Evolutionary conservation across 768 basidiomycete species (phyloP), one percentile per base, ranked within the genome.

Genomic region (Tricholoma hemisulphureum): DNA sequence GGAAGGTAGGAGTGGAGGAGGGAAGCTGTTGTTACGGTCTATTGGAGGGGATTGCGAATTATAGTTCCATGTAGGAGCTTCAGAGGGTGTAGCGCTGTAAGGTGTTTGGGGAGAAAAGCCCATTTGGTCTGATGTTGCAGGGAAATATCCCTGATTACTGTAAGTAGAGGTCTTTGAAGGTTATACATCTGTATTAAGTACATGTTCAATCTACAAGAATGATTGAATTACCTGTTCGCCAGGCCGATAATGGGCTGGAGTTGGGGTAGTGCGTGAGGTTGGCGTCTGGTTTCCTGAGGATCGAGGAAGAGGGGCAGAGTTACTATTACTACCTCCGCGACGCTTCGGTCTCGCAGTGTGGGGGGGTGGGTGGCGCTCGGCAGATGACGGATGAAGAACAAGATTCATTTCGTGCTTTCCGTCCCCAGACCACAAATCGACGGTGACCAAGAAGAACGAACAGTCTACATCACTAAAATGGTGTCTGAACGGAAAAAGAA

Each of bases 391-490:
- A 67, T 94, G 93, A 20, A 92, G 78, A 41, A 97, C 92, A 14
- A 96, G 83, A 70, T 96, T 96, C 77, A 89, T 88, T 67, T 96
- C 92, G 28, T 86, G 82, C 61, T 80, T 85, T 13, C 85, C 89
- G 63, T 95, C 93, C 43, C 79, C 80, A 0, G 91, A 92, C 91
- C 93, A 96, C 2, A 98, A 75, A 73, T 97, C 95, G n/a, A 93
- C 93, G 16, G 91, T 91, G 24, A 93, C 88, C 41, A 97, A 73
- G 69, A 98, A 92, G 73, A 94, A 95, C 1, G 91, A 89, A 60
- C 81, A 86, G 70, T 95, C 90, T 51, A 96, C 79, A 48, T 92
- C 88, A 61, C 95, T 96, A 11, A 52, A 14, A 34, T 52, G 7
- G 26, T 57, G 24, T 26, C 20, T 53, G 51, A 39, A 35, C 45